These are phyloP conservation scores for Tylopilus intermedius DNA, from an alignment of 768 basidiomycete species.

Conservation along the genomic window DNA sequence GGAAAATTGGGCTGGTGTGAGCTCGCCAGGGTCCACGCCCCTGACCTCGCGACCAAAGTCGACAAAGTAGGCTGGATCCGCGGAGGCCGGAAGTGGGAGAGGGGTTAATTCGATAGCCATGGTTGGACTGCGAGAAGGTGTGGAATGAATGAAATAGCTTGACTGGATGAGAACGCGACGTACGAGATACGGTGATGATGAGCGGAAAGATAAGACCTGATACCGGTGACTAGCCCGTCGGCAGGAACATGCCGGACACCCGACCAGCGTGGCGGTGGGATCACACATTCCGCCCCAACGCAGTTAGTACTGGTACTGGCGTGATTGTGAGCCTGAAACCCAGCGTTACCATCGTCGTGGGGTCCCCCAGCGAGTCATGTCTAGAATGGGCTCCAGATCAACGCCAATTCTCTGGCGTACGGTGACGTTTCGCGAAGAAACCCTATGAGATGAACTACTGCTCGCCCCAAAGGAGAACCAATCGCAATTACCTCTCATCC, in stretches of 20 bases:
- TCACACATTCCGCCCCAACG: background rate
- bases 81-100: conserved; percentile 67
- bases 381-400: background rate
- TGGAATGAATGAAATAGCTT: background rate
- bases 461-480: background rate
- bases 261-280: background rate
- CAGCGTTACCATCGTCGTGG: background rate
- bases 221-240: background rate
- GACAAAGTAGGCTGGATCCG: conserved; percentile 59
- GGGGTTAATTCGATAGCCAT: conserved; percentile 69
- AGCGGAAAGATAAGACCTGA: conserved; percentile 3
- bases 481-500: conserved; percentile 8
- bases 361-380: background rate
- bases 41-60: conserved; percentile 76
- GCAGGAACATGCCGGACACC: conserved; percentile 2
- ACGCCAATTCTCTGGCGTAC: background rate
- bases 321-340: background rate
- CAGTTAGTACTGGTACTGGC: background rate
- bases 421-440: background rate
- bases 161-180: background rate
- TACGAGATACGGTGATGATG: background rate
- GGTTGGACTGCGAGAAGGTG: background rate
- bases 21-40: conserved; percentile 61
- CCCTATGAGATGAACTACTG: background rate
- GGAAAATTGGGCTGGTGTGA: conserved; percentile 57